phyloP scores from a whole-genome alignment of 2,329 filamentous ascomycete genomes.

The Alternaria gaisen region DNA sequence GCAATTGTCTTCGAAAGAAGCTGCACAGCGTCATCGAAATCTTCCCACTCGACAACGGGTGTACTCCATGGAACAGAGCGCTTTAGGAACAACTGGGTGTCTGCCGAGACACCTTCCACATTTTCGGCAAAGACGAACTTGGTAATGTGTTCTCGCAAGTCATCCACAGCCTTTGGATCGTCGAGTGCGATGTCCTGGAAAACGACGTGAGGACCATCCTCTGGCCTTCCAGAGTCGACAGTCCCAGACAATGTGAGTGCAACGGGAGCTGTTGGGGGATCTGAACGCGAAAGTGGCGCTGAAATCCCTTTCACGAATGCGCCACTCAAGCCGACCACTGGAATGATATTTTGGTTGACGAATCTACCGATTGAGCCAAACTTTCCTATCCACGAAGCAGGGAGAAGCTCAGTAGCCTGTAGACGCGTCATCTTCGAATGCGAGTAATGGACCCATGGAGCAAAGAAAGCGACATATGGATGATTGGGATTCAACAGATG shows the following conservation, averaged over 20 bases:
- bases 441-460: constrained; percentile 44
- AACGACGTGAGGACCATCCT: not conserved
- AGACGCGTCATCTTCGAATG: constrained; percentile 34
- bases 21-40: constrained; percentile 36
- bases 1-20: constrained; percentile 33
- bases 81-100: constrained; percentile 39
- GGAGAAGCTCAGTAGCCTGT: constrained; percentile 36
- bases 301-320: constrained; percentile 26
- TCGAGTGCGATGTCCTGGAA: constrained; percentile 19
- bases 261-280: constrained; percentile 20
- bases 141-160: constrained; percentile 34
- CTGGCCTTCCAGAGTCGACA: constrained; percentile 7
- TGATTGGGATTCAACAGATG: constrained; percentile 36
- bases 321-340: constrained; percentile 33
- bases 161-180: constrained; percentile 29
- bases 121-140: constrained; percentile 39
- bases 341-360: constrained; percentile 35
- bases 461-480: constrained; percentile 44
- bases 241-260: constrained; percentile 17
- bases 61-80: constrained; percentile 34
- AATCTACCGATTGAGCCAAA: constrained; percentile 32
- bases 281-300: constrained; percentile 15
- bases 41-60: constrained; percentile 31
- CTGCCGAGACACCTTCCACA: constrained; percentile 37
- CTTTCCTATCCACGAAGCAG: constrained; percentile 35